A percentile compares a stretch with the other conserved stretches of the same genome.
These are phyloP conservation scores for Tardiomyces blankii DNA, from an alignment of 1,139 yeast genomes.

Conservation along the genomic window DNA sequence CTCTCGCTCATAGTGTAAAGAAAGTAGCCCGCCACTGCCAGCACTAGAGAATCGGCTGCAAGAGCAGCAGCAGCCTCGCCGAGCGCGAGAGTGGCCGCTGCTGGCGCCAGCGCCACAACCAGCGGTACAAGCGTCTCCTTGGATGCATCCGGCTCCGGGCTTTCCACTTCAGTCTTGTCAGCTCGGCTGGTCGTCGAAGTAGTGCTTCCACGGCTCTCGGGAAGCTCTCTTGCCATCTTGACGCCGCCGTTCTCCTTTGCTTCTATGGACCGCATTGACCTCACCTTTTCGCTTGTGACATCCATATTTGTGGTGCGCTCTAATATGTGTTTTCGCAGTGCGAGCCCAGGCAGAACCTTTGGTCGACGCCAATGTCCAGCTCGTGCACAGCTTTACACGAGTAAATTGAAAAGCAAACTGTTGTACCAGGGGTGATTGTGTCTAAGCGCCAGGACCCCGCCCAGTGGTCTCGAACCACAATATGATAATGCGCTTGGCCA, in stretches of 20 bases:
- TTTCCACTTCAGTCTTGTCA: background rate
- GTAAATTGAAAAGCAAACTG: no score
- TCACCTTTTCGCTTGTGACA: no score
- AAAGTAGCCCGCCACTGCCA: constrained; percentile 16
- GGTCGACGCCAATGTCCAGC: no score
- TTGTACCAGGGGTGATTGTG: no score
- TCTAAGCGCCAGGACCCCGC: no score
- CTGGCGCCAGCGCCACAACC: constrained; percentile 16
- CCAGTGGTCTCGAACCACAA: no score
- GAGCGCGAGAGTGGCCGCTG: constrained; percentile 10
- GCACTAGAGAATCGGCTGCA: constrained; percentile 14
- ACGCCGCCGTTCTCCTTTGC: background rate
- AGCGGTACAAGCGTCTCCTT: constrained; percentile 9
- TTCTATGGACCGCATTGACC: no score
- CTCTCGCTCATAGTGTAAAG: constrained; percentile 6
- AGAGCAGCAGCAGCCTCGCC: constrained; percentile 15
- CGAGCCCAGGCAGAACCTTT: no score
- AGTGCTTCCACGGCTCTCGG: background rate
- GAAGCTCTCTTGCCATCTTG: background rate
- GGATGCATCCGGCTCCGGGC: background rate
- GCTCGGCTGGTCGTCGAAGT: background rate
- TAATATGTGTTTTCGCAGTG: no score
- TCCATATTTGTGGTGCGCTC: no score
- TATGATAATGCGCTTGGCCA: no score
- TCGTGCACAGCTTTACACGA: no score